Evolutionary conservation across 2,329 filamentous ascomycete genomes (phyloP).

Genomic region (Chaetomium olivaceum): DNA sequence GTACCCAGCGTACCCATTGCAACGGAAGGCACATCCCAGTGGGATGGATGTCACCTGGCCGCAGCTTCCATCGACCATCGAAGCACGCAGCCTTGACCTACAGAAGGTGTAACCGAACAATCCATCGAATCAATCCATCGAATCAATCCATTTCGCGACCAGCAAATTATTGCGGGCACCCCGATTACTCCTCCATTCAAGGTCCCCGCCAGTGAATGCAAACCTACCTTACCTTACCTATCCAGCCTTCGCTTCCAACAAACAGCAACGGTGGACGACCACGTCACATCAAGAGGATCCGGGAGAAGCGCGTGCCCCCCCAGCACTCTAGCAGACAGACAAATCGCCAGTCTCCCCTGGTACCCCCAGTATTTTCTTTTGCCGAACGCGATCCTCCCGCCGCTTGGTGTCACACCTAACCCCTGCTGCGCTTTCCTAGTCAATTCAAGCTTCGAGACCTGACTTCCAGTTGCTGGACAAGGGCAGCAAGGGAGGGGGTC

Average conservation of each 20-base stretch:
- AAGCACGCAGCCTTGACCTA: background rate
- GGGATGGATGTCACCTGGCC: slow-evolving; percentile 6
- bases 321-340: background rate
- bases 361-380: background rate
- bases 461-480: background rate
- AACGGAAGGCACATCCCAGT: slow-evolving; percentile 1
- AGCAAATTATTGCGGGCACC: background rate
- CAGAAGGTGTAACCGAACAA: background rate
- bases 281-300: background rate
- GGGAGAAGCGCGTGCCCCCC: background rate
- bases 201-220: too few species aligned
- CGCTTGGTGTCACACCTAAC: background rate
- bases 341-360: background rate
- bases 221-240: too few species aligned
- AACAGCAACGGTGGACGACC: background rate
- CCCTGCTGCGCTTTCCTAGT: background rate
- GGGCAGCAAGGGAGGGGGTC: background rate
- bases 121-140: too few species aligned
- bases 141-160: too few species aligned
- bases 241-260: background rate
- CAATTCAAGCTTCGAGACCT: background rate
- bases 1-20: slow-evolving; percentile 1
- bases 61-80: slow-evolving; percentile 10
- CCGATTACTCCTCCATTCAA: too few species aligned
- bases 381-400: background rate